Evolutionary conservation across 495 filamentous ascomycete species (phyloP).

Genomic region (Penicillium herquei): DNA sequence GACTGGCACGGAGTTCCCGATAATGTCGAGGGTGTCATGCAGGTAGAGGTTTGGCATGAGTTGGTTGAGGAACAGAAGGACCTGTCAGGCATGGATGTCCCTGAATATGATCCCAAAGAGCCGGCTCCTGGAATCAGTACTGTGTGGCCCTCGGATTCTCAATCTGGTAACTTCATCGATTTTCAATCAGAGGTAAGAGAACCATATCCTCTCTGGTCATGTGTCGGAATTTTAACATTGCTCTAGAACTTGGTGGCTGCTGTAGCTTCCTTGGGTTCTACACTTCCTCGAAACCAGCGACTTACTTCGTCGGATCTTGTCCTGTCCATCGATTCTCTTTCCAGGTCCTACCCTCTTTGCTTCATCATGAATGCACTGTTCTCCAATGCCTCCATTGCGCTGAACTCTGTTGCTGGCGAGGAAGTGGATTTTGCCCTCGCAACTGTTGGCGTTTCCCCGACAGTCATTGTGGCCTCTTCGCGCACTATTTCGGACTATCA

Average conservation of each 20-base stretch:
- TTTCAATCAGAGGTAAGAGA: slow-evolving; percentile 63
- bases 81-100: slow-evolving; percentile 46
- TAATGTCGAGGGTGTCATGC: slow-evolving; percentile 65
- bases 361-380: slow-evolving; percentile 80
- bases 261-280: slow-evolving; percentile 71
- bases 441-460: slow-evolving; percentile 72
- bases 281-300: slow-evolving; percentile 70
- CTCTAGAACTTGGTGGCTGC: slow-evolving; percentile 72
- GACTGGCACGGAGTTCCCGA: slow-evolving; percentile 83
- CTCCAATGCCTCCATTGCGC: slow-evolving; percentile 78
- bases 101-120: slow-evolving; percentile 46
- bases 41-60: slow-evolving; percentile 85
- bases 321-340: slow-evolving; percentile 82
- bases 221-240: no score
- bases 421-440: slow-evolving; percentile 69
- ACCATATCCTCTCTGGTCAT: not conserved
- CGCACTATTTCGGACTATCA: slow-evolving; percentile 68
- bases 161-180: slow-evolving; percentile 65
- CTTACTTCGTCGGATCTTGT: slow-evolving; percentile 75
- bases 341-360: slow-evolving; percentile 72
- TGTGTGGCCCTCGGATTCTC: slow-evolving; percentile 57
- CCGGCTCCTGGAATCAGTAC: slow-evolving; percentile 54
- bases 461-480: slow-evolving; percentile 77
- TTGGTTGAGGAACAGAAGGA: slow-evolving; percentile 63
- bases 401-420: slow-evolving; percentile 79